phyloP scores from a whole-genome alignment of 2,329 filamentous ascomycete species.

The Aspergillus pseudoglaucus region DNA sequence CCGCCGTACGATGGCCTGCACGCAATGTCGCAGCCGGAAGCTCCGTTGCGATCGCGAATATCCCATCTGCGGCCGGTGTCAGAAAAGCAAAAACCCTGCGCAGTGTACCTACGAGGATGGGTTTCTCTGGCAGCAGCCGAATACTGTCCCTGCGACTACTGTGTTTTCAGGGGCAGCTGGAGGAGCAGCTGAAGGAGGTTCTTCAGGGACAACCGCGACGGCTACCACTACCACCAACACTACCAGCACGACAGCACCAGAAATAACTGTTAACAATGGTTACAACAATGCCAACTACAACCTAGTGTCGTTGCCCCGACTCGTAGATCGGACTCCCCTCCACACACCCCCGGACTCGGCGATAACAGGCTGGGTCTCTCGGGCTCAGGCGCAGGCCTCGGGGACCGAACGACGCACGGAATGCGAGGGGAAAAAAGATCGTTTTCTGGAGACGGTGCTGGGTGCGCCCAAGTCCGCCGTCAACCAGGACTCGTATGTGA shows the following conservation, averaged over 20 bases:
- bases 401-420: slow-evolving; percentile 4
- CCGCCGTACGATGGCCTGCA: slow-evolving; percentile 36
- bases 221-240: background rate
- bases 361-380: slow-evolving; percentile 21
- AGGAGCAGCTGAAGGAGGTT: slow-evolving; percentile 3
- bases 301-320: slow-evolving; percentile 7
- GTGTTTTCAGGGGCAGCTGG: slow-evolving; percentile 16
- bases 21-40: slow-evolving; percentile 37
- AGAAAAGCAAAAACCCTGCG: slow-evolving; percentile 29
- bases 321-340: slow-evolving; percentile 14
- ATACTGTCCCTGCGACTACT: slow-evolving; percentile 22
- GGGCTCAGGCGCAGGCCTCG: slow-evolving; percentile 12
- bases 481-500: slow-evolving; percentile 25
- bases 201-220: background rate
- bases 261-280: background rate
- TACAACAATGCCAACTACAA: no score
- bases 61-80: slow-evolving; percentile 34
- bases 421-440: slow-evolving; percentile 20
- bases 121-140: slow-evolving; percentile 34
- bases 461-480: slow-evolving; percentile 28
- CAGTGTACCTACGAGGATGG: slow-evolving; percentile 38
- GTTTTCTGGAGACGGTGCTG: slow-evolving; percentile 29
- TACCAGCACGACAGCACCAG: background rate
- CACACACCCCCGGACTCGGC: slow-evolving; percentile 26
- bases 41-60: slow-evolving; percentile 39